phyloP scores from a whole-genome alignment of 768 basidiomycete genomes.

The Phanerodontia chrysosporium region DNA sequence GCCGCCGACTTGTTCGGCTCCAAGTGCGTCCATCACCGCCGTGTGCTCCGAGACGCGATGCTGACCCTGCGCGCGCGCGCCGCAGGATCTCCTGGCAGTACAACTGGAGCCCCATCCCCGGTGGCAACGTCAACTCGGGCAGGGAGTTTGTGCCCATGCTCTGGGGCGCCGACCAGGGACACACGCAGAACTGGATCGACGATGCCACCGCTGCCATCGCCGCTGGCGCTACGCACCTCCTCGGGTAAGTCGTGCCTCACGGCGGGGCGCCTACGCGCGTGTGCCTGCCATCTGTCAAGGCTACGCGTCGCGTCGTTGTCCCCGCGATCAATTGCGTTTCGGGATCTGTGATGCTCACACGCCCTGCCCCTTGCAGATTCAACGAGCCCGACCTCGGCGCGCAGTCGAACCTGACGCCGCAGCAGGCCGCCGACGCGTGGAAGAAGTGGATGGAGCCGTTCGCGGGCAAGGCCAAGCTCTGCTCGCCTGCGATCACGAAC shows the following conservation, averaged over 20 bases:
- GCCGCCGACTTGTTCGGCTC: conserved; percentile 19
- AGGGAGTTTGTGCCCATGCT: conserved; percentile 26
- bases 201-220: conserved; percentile 27
- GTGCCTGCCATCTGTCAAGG: background rate
- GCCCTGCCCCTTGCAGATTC: conserved; percentile 16
- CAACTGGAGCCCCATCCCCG: conserved; percentile 22
- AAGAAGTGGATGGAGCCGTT: conserved; percentile 29
- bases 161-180: conserved; percentile 16
- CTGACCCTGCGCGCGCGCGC: background rate
- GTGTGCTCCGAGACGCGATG: background rate
- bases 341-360: background rate
- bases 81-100: conserved; percentile 24
- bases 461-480: conserved; percentile 27
- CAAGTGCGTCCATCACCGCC: conserved; percentile 11
- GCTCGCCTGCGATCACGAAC: conserved; percentile 30
- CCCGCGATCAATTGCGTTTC: background rate
- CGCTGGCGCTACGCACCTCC: conserved; percentile 23
- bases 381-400: conserved; percentile 27
- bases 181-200: conserved; percentile 21
- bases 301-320: background rate
- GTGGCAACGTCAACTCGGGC: conserved; percentile 16
- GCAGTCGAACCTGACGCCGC: conserved; percentile 27
- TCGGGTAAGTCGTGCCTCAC: conserved; percentile 17
- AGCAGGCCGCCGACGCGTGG: conserved; percentile 25
- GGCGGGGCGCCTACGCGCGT: background rate